Percentiles rank a stretch among this genome's conserved stretches.
Evolutionary conservation across 2,329 filamentous ascomycete genomes (phyloP).

Genomic region (Penicillium glabrum): DNA sequence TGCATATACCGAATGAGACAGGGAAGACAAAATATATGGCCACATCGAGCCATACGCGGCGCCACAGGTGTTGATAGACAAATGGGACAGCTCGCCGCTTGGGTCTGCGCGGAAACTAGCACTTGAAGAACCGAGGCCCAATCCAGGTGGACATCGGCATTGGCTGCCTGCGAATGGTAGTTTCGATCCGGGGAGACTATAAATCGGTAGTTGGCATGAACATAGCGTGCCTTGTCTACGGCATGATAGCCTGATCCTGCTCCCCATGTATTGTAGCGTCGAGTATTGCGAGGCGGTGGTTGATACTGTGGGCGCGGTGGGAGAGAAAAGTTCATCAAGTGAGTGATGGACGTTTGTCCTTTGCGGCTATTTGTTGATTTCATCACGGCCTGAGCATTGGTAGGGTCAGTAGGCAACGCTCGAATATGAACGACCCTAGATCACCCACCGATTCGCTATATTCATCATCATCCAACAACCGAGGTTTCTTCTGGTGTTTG

Average conservation of each 20-base stretch:
- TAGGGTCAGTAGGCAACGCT: slow-evolving; percentile 14
- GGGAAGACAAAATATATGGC: slow-evolving; percentile 93
- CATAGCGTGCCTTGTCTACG: slow-evolving; percentile 84
- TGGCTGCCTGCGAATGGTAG: slow-evolving; percentile 76
- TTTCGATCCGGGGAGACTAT: slow-evolving; percentile 80
- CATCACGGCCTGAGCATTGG: slow-evolving; percentile 56
- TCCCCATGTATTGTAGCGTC: slow-evolving; percentile 77
- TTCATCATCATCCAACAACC: slow-evolving; percentile 77
- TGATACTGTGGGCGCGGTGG: slow-evolving; percentile 67
- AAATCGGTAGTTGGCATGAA: slow-evolving; percentile 97
- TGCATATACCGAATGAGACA: slow-evolving; percentile 97
- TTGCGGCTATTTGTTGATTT: slow-evolving; percentile 68
- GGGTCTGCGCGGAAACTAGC: slow-evolving; percentile 84
- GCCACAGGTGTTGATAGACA: slow-evolving; percentile 91
- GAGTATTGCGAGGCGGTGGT: slow-evolving; percentile 59
- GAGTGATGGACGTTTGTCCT: slow-evolving; percentile 95
- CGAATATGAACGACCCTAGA: slow-evolving; percentile 1
- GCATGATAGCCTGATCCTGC: slow-evolving; percentile 86
- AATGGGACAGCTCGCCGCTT: slow-evolving; percentile 87
- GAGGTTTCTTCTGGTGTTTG: slow-evolving; percentile 74
- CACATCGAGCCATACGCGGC: slow-evolving; percentile 94
- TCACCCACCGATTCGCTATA: slow-evolving; percentile 73
- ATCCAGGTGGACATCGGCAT: slow-evolving; percentile 85
- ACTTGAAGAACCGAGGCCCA: slow-evolving; percentile 92
- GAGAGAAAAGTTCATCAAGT: slow-evolving; percentile 87